phyloP scores from a whole-genome alignment of 2,329 filamentous ascomycete genomes.

The Hirsutella minnesotensis region DNA sequence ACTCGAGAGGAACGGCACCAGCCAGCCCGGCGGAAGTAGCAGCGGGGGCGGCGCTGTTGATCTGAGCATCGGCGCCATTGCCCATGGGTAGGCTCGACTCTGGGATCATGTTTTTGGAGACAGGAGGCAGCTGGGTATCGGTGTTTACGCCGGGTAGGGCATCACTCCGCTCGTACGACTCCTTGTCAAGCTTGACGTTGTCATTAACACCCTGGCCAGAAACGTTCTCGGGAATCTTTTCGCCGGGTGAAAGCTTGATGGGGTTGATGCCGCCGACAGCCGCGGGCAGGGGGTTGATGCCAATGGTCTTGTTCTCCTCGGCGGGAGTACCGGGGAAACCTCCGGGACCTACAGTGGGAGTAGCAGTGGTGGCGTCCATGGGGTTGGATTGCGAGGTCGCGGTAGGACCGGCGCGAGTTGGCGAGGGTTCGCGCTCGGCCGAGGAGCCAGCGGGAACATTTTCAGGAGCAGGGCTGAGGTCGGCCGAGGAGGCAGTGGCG shows the following conservation, averaged over 20 bases:
- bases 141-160: conserved; percentile 37
- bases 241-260: conserved; percentile 65
- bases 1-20: conserved; percentile 54
- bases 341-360: conserved; percentile 28
- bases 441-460: background rate
- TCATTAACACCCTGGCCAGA: conserved; percentile 56
- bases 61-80: conserved; percentile 27
- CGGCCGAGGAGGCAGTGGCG: conserved; percentile 6
- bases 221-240: conserved; percentile 63
- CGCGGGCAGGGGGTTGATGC: conserved; percentile 51
- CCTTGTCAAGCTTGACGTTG: conserved; percentile 68
- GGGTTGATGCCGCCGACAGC: conserved; percentile 62
- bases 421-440: background rate
- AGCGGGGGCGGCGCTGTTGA: conserved; percentile 35
- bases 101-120: conserved; percentile 58
- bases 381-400: conserved; percentile 3
- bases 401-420: conserved; percentile 1
- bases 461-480: conserved; percentile 6
- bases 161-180: conserved; percentile 75
- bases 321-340: conserved; percentile 56
- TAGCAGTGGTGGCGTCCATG: conserved; percentile 10
- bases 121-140: conserved; percentile 36
- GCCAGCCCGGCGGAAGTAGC: conserved; percentile 60
- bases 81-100: conserved; percentile 68
- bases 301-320: conserved; percentile 40